Evolutionary conservation across 306 rosid genomes (phyloP), one percentile per base, ranked within the genome.

Genomic region (Pyrus betulifolia): DNA sequence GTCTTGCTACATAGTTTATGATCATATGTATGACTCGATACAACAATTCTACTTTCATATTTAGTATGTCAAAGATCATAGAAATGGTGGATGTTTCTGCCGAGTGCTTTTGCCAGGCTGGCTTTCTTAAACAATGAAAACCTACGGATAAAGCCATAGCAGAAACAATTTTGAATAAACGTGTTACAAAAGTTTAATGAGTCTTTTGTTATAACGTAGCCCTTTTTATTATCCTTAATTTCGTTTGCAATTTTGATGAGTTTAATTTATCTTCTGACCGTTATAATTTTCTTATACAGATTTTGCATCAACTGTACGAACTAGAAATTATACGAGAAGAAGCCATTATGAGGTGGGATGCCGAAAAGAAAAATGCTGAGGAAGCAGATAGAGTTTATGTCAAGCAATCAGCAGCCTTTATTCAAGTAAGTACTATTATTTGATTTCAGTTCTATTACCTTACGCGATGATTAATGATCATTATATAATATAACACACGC

Each of bases 341-440:
- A 38, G 99, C 99, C 46, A 82, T 96, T 88, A 79, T 93, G 68
- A 87, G 87, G 82, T 96, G 98, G 99, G 96, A 88, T 25, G 97
- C 89, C 52, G 99, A 96, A 87, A 93, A 89, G 79, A 84, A 81
- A 78, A 87, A 87, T 0, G 98, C 99, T 0, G 99, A 92, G 19
- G 99, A 93, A 70, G 65, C 86, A 0, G 99, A 96, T 80, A 96
- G 82, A 84, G 79, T 89, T 75, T 96, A 89, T 74, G 90, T 96
- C 8, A 87, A 82, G 81, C 92, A 91, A 81, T 89, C 99, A 3
- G 88, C 88, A 81, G 74, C 59, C 31, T 86, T 96, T 28, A 91
- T 92, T 77, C 88, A 88, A 82, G 99, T 92, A 84, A 82, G 90
- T 72, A 45, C 67, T 68, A 45, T 51, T 33, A 12, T 68, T 71